These are phyloP conservation scores for Tripterygium wilfordii DNA, from an alignment of 177 flowering plant genomes.

Conservation along the genomic window DNA sequence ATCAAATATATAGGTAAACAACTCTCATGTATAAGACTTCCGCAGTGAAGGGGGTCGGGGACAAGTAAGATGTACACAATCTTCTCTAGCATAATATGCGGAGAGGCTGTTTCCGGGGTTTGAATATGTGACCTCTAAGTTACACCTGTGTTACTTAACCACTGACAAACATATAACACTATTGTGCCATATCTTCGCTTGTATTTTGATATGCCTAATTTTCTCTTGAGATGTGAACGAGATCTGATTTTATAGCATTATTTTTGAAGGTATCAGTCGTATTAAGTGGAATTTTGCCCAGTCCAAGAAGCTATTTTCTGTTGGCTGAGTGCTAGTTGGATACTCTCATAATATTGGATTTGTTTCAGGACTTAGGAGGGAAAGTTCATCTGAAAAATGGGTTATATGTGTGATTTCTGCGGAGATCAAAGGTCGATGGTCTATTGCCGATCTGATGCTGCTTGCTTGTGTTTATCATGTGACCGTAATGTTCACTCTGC, in stretches of 20 bases:
- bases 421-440: constrained; percentile 85
- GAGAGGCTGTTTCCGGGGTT: no score
- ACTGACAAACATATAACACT: no score
- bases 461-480: constrained; percentile 89
- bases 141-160: no score
- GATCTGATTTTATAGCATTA: neutral
- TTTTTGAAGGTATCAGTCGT: constrained; percentile 9
- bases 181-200: no score
- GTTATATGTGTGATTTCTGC: constrained; percentile 82
- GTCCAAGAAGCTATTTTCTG: neutral
- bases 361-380: neutral
- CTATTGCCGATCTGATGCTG: constrained; percentile 93
- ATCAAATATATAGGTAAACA: no score
- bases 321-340: neutral
- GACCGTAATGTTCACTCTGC: constrained; percentile 93
- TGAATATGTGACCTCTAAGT: no score
- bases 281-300: no score
- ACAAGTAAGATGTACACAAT: no score
- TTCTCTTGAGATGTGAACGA: neutral
- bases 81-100: no score
- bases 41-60: no score
- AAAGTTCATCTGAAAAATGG: constrained; percentile 35
- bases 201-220: no score
- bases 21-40: no score
- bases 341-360: constrained; percentile 3